Evolutionary conservation across 495 filamentous ascomycete genomes (phyloP).

Genomic region (Aspergillus asperescens): DNA sequence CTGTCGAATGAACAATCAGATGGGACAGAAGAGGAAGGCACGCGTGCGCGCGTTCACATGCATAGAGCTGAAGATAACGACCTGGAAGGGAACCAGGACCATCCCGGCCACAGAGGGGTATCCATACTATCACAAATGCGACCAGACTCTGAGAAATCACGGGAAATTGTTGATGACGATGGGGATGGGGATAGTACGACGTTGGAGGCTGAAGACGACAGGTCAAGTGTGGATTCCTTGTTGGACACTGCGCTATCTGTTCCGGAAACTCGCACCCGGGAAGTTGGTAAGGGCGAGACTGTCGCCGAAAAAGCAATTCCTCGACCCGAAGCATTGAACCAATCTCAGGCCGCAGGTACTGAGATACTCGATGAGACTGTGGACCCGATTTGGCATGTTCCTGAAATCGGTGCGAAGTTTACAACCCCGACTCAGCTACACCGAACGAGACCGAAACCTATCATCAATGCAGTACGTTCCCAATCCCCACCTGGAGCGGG

Average conservation of each 20-base stretch:
- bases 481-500: conserved; percentile 35
- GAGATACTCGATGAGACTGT: conserved; percentile 12
- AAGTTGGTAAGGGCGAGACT: conserved; percentile 5
- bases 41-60: neutral
- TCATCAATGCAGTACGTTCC: conserved; percentile 18
- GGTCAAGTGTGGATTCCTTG: conserved; percentile 25
- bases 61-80: conserved; percentile 1
- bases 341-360: conserved; percentile 4
- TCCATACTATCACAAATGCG: conserved; percentile 10
- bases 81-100: neutral
- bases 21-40: neutral
- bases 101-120: neutral
- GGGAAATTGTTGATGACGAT: conserved; percentile 1
- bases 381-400: conserved; percentile 37
- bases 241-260: conserved; percentile 20
- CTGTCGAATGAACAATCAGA: neutral
- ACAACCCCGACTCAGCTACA: conserved; percentile 30
- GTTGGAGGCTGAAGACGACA: conserved; percentile 21
- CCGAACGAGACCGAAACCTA: conserved; percentile 15
- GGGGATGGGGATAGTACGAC: conserved; percentile 11
- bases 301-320: conserved; percentile 20
- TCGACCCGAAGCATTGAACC: conserved; percentile 14
- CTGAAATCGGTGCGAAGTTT: conserved; percentile 33
- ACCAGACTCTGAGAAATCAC: neutral
- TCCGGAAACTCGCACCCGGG: conserved; percentile 5